Evolutionary conservation across 2,329 filamentous ascomycete genomes (phyloP), one percentile per base, ranked within the genome.

Genomic region (Pseudocercospora fuligena): DNA sequence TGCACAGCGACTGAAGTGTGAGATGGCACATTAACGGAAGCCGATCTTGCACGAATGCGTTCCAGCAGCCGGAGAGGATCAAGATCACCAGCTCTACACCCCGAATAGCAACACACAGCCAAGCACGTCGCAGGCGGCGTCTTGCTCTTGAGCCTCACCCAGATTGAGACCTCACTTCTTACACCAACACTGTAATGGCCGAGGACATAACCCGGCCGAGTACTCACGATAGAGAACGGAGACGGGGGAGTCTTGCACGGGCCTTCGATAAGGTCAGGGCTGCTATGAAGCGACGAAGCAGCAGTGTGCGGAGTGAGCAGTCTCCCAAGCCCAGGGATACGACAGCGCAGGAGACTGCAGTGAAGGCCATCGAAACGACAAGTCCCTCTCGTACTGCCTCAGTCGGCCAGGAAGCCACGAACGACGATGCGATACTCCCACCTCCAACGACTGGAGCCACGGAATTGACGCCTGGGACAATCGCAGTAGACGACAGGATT

Each of bases 181-280:
- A 11, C 46, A 31, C 27, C 25, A 29, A 57, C 58, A 57, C 59
- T 53, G 40, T 51, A n/a, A 67, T 69, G 66, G 53, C 65, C 51
- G 63, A 61, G 25, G 36, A 60, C 43, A 46, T 25, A 14, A 53
- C 58, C 54, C 46, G 57, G 21, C 51, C 65, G 12, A 56, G 29
- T 23, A 23, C 54, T 29, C 54, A 59, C 56, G 63, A 67, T 14
- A 57, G 60, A 36, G 49, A 49, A 11, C 56, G 57, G 29, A 56
- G 72, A 47, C 64, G 73, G 27, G 68, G 67, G 43, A 73, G 73
- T 64, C 66, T 73, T 61, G 73, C 73, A 23, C 69, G 73, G 29
- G 72, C 71, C 19, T 67, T 74, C 14, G 69, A 73, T 9, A 64
- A 65, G 56, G 63, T 74, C 57, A 69, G 68, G 49, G 67, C 64